A percentile compares a stretch with the other conserved stretches of the same genome.
Evolutionary conservation across 148 eudicot species (phyloP).

Genomic region (Silene uniflora): DNA sequence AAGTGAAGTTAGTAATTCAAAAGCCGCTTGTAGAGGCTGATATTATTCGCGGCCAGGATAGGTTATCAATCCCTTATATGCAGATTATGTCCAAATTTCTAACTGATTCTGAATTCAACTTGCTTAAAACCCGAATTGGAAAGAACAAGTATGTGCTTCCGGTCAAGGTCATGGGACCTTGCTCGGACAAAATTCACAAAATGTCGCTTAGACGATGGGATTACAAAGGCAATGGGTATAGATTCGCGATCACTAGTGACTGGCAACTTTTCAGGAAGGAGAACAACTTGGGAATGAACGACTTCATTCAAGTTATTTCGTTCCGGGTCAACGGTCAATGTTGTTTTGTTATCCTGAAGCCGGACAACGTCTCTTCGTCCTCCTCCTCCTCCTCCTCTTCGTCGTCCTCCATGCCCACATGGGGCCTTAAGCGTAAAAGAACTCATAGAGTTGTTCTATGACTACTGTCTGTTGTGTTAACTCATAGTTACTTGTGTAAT

Average conservation of each 20-base stretch:
- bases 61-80: not conserved
- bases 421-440: too few species aligned
- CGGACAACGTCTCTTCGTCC: not conserved
- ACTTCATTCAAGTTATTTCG: not conserved
- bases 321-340: not conserved
- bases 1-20: not conserved
- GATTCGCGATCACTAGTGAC: not conserved
- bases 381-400: too few species aligned
- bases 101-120: not conserved
- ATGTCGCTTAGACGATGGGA: not conserved
- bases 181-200: not conserved
- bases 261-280: not conserved
- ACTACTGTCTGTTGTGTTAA: too few species aligned
- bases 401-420: too few species aligned
- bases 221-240: not conserved
- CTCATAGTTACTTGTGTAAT: too few species aligned
- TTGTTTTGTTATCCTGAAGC: conserved; percentile 3
- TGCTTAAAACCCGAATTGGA: not conserved
- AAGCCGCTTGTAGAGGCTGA: not conserved
- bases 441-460: too few species aligned
- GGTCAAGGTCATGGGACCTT: not conserved
- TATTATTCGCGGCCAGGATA: not conserved
- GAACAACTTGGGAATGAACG: not conserved
- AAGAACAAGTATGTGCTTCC: not conserved
- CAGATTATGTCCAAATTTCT: not conserved